A percentile compares a stretch with the other conserved stretches of the same genome.
phyloP scores from a whole-genome alignment of 495 filamentous ascomycete genomes.

The Tuber aestivum region DNA sequence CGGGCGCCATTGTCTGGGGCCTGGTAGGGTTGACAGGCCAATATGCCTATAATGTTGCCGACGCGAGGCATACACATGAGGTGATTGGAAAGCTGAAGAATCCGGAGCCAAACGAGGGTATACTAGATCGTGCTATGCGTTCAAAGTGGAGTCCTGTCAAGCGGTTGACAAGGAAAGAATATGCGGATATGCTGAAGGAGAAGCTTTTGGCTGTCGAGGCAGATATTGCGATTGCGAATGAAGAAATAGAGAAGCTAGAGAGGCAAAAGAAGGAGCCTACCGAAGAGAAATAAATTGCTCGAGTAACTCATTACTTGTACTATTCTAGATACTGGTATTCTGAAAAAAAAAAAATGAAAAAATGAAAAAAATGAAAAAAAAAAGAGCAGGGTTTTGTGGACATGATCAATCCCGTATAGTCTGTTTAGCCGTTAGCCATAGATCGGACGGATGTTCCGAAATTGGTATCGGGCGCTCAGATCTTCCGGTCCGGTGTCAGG shows the following conservation, averaged over 20 bases:
- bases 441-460: neutral
- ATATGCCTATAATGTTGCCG: constrained; percentile 52
- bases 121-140: constrained; percentile 30
- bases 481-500: neutral
- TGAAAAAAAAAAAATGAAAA: neutral
- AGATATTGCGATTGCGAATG: constrained; percentile 80
- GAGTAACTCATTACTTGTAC: neutral
- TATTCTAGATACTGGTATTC: neutral
- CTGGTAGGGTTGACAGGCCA: constrained; percentile 59
- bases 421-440: neutral
- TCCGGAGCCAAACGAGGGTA: constrained; percentile 6
- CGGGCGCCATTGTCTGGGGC: constrained; percentile 60
- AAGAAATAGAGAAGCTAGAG: constrained; percentile 62
- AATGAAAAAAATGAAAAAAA: neutral
- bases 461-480: constrained; percentile 3
- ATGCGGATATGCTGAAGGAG: constrained; percentile 66
- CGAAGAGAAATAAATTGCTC: constrained; percentile 5
- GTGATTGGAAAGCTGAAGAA: constrained; percentile 15
- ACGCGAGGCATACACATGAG: constrained; percentile 43
- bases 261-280: constrained; percentile 29
- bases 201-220: constrained; percentile 72
- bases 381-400: neutral
- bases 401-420: neutral
- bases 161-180: constrained; percentile 69
- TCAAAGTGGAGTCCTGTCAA: constrained; percentile 81